Evolutionary conservation across 2,329 filamentous ascomycete species (phyloP).

Genomic region (Tolypocladium nubicola): DNA sequence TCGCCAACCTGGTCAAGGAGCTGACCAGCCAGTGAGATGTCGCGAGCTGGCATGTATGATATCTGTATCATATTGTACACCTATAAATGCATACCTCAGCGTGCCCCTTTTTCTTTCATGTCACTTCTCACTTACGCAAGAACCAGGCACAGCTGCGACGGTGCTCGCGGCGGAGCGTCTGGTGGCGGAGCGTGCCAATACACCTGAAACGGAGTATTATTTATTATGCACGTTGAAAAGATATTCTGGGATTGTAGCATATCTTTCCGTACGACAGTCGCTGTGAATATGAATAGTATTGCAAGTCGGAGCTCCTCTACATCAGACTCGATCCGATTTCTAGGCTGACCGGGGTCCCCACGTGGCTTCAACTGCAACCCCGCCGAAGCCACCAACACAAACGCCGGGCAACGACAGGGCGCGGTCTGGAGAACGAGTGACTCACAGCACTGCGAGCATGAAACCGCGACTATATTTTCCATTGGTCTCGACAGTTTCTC

Average conservation of each 20-base stretch:
- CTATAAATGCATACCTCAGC: not conserved
- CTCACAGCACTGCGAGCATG: not conserved
- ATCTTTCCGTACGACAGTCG: not conserved
- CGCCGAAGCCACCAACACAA: not conserved
- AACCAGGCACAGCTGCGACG: not conserved
- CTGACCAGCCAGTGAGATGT: constrained; percentile 9
- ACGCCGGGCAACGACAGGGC: not conserved
- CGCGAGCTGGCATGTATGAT: not conserved
- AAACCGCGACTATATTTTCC: not conserved
- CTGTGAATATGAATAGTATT: not conserved
- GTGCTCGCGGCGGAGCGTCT: not conserved
- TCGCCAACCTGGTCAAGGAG: constrained; percentile 53
- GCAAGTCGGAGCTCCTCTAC: not conserved
- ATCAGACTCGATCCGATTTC: not conserved
- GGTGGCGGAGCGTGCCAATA: not conserved
- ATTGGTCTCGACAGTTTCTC: not conserved
- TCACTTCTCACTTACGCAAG: not conserved
- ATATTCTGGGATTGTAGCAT: not conserved
- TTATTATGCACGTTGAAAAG: not conserved
- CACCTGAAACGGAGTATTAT: not conserved
- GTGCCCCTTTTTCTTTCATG: not conserved
- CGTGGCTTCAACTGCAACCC: not conserved
- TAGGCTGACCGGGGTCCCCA: not conserved
- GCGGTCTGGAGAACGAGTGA: not conserved
- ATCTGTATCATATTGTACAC: not conserved